Conservation (phyloP, 805 yeast species). For the Ogataea minuta region DNA sequence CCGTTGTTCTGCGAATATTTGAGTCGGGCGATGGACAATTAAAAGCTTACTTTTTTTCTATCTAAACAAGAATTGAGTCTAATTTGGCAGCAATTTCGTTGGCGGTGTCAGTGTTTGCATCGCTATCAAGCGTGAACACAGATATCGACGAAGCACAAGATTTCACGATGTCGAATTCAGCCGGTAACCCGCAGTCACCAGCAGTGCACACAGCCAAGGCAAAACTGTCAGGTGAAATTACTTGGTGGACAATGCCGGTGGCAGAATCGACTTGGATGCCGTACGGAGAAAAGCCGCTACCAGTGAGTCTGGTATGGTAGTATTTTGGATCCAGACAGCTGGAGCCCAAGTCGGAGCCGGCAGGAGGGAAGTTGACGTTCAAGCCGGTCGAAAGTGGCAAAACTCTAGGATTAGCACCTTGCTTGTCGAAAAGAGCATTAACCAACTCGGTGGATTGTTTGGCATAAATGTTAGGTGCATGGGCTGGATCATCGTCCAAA, state of each 20-base stretch:
- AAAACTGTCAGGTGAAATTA: slow-evolving; percentile 17
- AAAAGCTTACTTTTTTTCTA: background rate
- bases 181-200: slow-evolving; percentile 47
- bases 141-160: slow-evolving; percentile 44
- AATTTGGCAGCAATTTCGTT: slow-evolving; percentile 10
- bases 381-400: slow-evolving; percentile 47
- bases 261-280: slow-evolving; percentile 40
- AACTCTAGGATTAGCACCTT: slow-evolving; percentile 39
- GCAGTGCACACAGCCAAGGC: slow-evolving; percentile 30
- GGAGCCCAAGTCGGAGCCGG: slow-evolving; percentile 38
- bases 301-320: slow-evolving; percentile 46
- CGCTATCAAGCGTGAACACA: slow-evolving; percentile 47
- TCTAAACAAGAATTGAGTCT: slow-evolving; percentile 3
- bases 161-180: slow-evolving; percentile 37
- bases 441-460: slow-evolving; percentile 40
- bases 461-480: slow-evolving; percentile 46
- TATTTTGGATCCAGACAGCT: slow-evolving; percentile 43
- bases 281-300: slow-evolving; percentile 34
- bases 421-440: slow-evolving; percentile 37
- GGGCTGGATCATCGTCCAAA: slow-evolving; percentile 39
- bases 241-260: slow-evolving; percentile 29
- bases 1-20: slow-evolving; percentile 78
- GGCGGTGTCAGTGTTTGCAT: slow-evolving; percentile 27
- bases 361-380: slow-evolving; percentile 49
- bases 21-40: slow-evolving; percentile 53